Evolutionary conservation across 768 basidiomycete species (phyloP), one percentile per base, ranked within the genome.

Genomic region (Suillus luteus): DNA sequence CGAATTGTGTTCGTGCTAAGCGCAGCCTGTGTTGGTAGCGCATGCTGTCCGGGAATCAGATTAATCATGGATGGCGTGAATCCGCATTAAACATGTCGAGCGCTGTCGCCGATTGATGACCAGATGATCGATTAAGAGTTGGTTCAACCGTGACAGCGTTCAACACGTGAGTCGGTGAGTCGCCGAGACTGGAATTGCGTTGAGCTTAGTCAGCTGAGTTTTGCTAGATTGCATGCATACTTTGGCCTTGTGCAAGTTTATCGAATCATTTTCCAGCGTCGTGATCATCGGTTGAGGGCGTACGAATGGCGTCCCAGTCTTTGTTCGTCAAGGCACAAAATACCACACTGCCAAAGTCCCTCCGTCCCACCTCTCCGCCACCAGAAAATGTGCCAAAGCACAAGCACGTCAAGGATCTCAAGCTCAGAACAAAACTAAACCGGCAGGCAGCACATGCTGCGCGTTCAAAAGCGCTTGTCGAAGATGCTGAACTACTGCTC

Each of bases 401-500:
- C 70, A 74, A 75, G 2, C 87, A 91, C 67, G 86, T 95, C 27
- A 80, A 82, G 6, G 89, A 93, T 75, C 86, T 86, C 76, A 93
- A 90, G 69, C 82, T 96, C 1, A 83, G 91, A n/a, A 79, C 85
- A 4, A 83, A 89, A 66, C 79, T 96, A 1, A 82, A 82, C 35
- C 81, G 85, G 2, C 85, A 90, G 69, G 82, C 87, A 9, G 77
- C 82, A 0, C 85, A 88, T 54, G 78, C 83, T n/a, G 86, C 86
- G 4, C 80, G 87, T n/a, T 75, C 86, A 27, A 85, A 88, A 71
- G 79, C 78, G 9, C 79, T 91, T 19, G 67, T 88, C 59, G 78
- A 90, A 57, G 91, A 93, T 79, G 87, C 90, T 24, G 89, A 89
- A 59, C 77, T 91, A 68, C 79, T 93, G n/a, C 75, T 88, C 62